These are phyloP conservation scores for Claviceps capensis DNA, from an alignment of 2,329 filamentous ascomycete genomes.

Conservation along the genomic window DNA sequence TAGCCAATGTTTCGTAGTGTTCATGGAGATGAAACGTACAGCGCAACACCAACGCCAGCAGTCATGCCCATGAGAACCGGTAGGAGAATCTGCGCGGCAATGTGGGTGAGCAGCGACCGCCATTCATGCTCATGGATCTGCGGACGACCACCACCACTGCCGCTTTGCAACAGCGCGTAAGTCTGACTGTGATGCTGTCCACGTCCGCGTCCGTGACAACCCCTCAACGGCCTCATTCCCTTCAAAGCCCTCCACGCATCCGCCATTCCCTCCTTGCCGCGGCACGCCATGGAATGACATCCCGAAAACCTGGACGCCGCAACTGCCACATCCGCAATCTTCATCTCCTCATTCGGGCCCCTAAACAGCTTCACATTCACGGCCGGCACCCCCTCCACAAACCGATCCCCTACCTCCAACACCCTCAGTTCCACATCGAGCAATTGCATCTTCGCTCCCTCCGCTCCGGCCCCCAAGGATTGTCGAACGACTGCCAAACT, in stretches of 20 bases:
- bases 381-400: constrained; percentile 38
- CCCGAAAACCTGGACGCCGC: constrained; percentile 16
- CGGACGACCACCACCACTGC: neutral
- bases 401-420: constrained; percentile 42
- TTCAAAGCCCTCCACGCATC: constrained; percentile 15
- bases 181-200: constrained; percentile 1
- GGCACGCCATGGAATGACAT: constrained; percentile 38
- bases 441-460: constrained; percentile 36
- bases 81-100: constrained; percentile 49
- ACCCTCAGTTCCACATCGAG: constrained; percentile 43
- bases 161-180: neutral
- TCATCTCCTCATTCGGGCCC: constrained; percentile 38
- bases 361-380: constrained; percentile 50
- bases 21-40: constrained; percentile 28
- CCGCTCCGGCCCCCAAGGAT: constrained; percentile 36
- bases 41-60: constrained; percentile 52
- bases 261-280: constrained; percentile 25
- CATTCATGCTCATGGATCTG: constrained; percentile 16
- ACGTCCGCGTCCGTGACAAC: constrained; percentile 12
- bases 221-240: constrained; percentile 9
- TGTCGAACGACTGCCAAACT: constrained; percentile 28
- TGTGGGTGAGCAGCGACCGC: constrained; percentile 36
- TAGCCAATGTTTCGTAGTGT: constrained; percentile 10
- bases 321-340: constrained; percentile 36
- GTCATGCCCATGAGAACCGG: constrained; percentile 56